Base-by-base conservation (phyloP, 192 early-diverging fungal genomes). In the Mortierella antarctica region DNA sequence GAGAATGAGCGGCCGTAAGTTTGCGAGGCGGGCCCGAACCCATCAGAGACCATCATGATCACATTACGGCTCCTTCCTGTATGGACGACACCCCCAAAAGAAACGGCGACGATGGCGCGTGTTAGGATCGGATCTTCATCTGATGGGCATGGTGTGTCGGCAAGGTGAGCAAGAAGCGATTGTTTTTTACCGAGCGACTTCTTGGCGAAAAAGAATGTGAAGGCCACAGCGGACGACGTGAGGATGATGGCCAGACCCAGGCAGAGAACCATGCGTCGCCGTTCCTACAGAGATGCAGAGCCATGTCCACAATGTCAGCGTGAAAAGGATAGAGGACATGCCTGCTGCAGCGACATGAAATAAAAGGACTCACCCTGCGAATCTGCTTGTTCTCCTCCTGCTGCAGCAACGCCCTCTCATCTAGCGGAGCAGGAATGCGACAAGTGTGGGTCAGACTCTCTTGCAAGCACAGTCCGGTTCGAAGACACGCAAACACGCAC, bases 41-140 rank as follows among this genome's bases (percentile, higher is more conserved):
- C 96, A 69, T 98, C 97, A 48, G 93, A 94, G 39, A 98, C 93
- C 96, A 98, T 96, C 74, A 98, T 76, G 50, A 98, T 95, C 13
- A 98, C 91, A 74, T 94, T 96, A 56, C 91, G 75, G 15, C 62
- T 59, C 11, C 63, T 51, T 48, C 67, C 67, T 68, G 50, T 20
- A 5, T 2, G 60, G 2, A 18, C 40, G 3, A 20, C 18, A 3
- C 21, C 42, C 42, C 17, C 23, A 59, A 17, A 51, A 17, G 23
- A 55, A 55, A 12, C n/a, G 54, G 54, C 54, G 50, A 15, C 11
- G 50, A 31, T 31, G 31, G 3, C 31, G 31, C 31, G 31, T 31
- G 31, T 31, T 31, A 31, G 31, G 31, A 31, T 31, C 31, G 31
- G 31, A 31, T 3, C 31, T 31, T 31, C 31, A 31, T 2, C 31